Evolutionary conservation across 2,329 filamentous ascomycete genomes (phyloP).

Genomic region (Colletotrichum caudatum): DNA sequence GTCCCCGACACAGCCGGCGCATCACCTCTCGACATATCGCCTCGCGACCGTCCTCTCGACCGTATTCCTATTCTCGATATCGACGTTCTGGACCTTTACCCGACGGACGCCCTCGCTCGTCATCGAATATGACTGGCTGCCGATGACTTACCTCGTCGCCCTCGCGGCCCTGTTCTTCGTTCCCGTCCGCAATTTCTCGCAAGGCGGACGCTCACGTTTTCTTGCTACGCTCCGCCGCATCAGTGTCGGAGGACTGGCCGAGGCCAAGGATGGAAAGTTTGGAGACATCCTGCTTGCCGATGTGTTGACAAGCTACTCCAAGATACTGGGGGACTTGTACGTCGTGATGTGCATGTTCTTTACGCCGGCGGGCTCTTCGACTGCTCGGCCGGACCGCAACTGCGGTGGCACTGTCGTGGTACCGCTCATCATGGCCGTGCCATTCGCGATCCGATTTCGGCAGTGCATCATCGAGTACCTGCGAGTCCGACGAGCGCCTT

Average conservation of each 20-base stretch:
- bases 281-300: constrained; percentile 94
- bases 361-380: constrained; percentile 76
- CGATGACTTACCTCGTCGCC: constrained; percentile 83
- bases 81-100: constrained; percentile 87
- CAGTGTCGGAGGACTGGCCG: constrained; percentile 85
- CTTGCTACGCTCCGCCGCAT: constrained; percentile 82
- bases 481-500: constrained; percentile 72
- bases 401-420: constrained; percentile 86
- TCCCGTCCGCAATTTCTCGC: constrained; percentile 76
- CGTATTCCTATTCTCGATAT: constrained; percentile 77
- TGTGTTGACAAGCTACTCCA: constrained; percentile 93
- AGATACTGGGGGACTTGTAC: constrained; percentile 90
- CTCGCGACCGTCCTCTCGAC: constrained; percentile 82
- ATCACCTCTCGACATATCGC: constrained; percentile 87
- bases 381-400: constrained; percentile 81
- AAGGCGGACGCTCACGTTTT: constrained; percentile 79
- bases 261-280: constrained; percentile 90
- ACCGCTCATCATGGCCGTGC: constrained; percentile 85
- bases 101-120: constrained; percentile 77
- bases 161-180: constrained; percentile 78
- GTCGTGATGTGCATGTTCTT: constrained; percentile 94
- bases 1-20: constrained; percentile 76
- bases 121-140: constrained; percentile 84
- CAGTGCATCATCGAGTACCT: constrained; percentile 92
- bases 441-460: constrained; percentile 86